These are phyloP conservation scores for Fomitopsis palustris DNA, from an alignment of 1,284 basidiomycete species.

Conservation along the genomic window DNA sequence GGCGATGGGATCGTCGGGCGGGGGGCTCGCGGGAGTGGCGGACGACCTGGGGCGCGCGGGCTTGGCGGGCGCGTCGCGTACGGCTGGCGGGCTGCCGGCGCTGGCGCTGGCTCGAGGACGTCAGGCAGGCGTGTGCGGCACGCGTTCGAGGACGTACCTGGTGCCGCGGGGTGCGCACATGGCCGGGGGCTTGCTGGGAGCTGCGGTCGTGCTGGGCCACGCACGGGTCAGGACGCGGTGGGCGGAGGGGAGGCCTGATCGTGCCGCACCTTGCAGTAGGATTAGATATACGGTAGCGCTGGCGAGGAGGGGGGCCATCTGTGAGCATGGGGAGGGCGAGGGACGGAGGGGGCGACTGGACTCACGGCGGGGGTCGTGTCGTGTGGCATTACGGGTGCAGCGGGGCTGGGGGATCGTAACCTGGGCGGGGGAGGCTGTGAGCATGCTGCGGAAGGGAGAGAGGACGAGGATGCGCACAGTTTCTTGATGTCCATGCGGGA, in stretches of 20 bases:
- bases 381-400: not conserved
- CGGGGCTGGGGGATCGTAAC: not conserved
- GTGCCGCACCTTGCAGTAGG: not conserved
- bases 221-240: not conserved
- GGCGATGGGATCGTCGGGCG: not conserved
- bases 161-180: not conserved
- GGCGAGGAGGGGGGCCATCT: not conserved
- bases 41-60: not conserved
- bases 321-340: not conserved
- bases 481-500: not conserved
- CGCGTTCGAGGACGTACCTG: not conserved
- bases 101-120: not conserved
- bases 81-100: not conserved
- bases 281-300: not conserved
- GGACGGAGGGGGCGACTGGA: not conserved
- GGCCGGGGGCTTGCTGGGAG: not conserved
- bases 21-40: not conserved
- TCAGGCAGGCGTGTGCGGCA: not conserved
- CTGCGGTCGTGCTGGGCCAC: not conserved
- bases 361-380: not conserved
- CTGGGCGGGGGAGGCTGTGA: not conserved
- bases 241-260: not conserved
- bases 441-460: not conserved
- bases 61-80: slow-evolving; percentile 1
- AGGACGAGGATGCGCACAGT: not conserved